A percentile compares a stretch with the other conserved stretches of the same genome.
phyloP scores from a whole-genome alignment of 2,329 filamentous ascomycete species.

The Fusarium bulbicola region DNA sequence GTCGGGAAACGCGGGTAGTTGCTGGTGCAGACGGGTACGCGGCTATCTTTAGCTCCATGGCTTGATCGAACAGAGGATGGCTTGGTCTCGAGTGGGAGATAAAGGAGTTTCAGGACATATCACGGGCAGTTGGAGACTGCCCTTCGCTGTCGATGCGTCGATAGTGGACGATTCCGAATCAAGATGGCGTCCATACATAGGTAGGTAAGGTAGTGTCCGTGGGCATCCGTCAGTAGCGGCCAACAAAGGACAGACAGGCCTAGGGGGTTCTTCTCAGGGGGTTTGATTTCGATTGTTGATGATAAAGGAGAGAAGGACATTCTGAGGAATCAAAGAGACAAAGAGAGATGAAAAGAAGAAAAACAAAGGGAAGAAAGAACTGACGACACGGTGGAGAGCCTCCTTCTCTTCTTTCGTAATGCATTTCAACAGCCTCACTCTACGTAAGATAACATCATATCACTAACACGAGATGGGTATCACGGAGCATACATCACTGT shows the following conservation, averaged over 20 bases:
- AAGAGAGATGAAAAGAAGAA: not conserved
- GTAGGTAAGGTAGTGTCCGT: not conserved
- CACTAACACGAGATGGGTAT: not conserved
- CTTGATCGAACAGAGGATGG: not conserved
- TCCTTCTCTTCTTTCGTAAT: conserved; percentile 10
- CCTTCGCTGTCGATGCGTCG: conserved; percentile 7
- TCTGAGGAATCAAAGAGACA: not conserved
- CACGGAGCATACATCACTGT: not conserved
- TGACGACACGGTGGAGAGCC: conserved; percentile 21
- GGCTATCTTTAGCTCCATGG: conserved; percentile 21
- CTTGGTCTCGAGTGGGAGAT: conserved; percentile 4
- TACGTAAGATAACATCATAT: not conserved
- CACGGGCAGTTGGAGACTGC: not conserved
- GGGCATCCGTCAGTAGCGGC: not conserved
- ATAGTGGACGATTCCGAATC: conserved; percentile 19
- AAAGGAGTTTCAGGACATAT: conserved; percentile 26
- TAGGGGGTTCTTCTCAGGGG: not conserved
- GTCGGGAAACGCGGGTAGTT: not conserved
- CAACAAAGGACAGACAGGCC: not conserved
- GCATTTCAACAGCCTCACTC: not conserved
- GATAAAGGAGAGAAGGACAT: not conserved
- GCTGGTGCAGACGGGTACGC: conserved; percentile 25
- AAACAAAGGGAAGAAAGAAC: conserved; percentile 3
- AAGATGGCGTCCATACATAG: not conserved
- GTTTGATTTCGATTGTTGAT: not conserved